phyloP scores from a whole-genome alignment of 257 asterid species.

The Fraxinus quadrangulata region DNA sequence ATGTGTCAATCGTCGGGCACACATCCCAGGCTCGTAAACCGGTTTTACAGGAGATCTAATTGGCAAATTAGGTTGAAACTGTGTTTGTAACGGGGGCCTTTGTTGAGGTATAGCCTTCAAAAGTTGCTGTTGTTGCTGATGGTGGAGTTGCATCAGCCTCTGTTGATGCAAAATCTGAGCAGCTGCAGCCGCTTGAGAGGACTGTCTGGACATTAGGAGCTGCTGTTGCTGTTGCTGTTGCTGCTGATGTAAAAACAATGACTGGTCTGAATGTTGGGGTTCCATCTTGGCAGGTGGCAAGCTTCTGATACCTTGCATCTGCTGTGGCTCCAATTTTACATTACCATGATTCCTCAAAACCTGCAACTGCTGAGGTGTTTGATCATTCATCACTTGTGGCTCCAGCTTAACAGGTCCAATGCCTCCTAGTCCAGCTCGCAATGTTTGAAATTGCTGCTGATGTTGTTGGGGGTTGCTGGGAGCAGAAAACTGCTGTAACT shows the following conservation, averaged over 20 bases:
- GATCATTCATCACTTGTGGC: constrained; percentile 63
- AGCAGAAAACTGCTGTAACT: constrained; percentile 59
- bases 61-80: constrained; percentile 61
- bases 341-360: constrained; percentile 53
- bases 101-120: constrained; percentile 22
- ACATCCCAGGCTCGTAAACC: constrained; percentile 93
- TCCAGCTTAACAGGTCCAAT: constrained; percentile 70
- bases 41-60: constrained; percentile 70
- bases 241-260: constrained; percentile 26
- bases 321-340: constrained; percentile 79
- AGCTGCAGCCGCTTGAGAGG: constrained; percentile 61
- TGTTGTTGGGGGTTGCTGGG: constrained; percentile 58
- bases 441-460: constrained; percentile 68
- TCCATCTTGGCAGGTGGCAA: constrained; percentile 76
- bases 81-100: constrained; percentile 37
- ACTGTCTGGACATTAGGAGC: constrained; percentile 57
- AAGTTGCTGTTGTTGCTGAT: constrained; percentile 36
- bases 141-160: constrained; percentile 63
- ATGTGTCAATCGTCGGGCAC: constrained; percentile 94
- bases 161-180: constrained; percentile 48
- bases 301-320: constrained; percentile 58
- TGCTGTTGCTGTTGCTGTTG: not conserved
- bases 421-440: constrained; percentile 65
- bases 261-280: constrained; percentile 70
- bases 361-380: constrained; percentile 66